Base-by-base conservation (phyloP, 176 grass and related monocot species). In the Stipa capillata region DNA sequence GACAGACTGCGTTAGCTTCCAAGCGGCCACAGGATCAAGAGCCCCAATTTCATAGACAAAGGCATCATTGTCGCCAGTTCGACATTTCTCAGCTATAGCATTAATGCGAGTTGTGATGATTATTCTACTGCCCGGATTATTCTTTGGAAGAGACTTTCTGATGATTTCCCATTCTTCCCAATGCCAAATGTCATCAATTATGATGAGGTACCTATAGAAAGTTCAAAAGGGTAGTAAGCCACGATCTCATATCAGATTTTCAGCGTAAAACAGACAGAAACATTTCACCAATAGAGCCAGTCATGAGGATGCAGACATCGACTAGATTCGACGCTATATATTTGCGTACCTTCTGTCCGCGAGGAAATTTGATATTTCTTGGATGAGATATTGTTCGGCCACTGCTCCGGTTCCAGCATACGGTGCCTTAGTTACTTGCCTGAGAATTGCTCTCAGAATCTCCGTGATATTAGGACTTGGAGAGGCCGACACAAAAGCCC, bases 171-270 rank as follows among this genome's bases (percentile, higher is more conserved):
- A 72, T 12, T 51, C 16, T 13, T 20, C 17, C 28, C 27, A 51
- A 21, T 72, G 45, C 69, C 69, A 72, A 51, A 72, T 72, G 6
- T 51, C 69, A 72, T 72, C 69, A 21, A 72, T 20, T 50, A 72
- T 20, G 8, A 72, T 3, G 5, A 72, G 69, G 3, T 72, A 72
- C 69, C 69, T 72, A n/a, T 15, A 42, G n/a, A 4, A 64, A 64
- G 29, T 37, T 37, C 7, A 25, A 29, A 41, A 42, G 9, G n/a
- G 3, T 40, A 66, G 6, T 11, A 66, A 23, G 20, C 4, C 63
- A 13, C 11, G 48, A 20, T 50, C 13, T 20, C 7, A 50, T 20
- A 50, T 50, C 48, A 7, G n/a, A n/a, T n/a, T n/a, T n/a, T n/a
- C n/a, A n/a, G n/a, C n/a, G n/a, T n/a, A n/a, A n/a, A n/a, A n/a